Percentiles rank a stretch among this genome's conserved stretches.
These are phyloP conservation scores for Penicillium glabrum DNA, from an alignment of 2,329 filamentous ascomycete genomes.

Conservation along the genomic window DNA sequence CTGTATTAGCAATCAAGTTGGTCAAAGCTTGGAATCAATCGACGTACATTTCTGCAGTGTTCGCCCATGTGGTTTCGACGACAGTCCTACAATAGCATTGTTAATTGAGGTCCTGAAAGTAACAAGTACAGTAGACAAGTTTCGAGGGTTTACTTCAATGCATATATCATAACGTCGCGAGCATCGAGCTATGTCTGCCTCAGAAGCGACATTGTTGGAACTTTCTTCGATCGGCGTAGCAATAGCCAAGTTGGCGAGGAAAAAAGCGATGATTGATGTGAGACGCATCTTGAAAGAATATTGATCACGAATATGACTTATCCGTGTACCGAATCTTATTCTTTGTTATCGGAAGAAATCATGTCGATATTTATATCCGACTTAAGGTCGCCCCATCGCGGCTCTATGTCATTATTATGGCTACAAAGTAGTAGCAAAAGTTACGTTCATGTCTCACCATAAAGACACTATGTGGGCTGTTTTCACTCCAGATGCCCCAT, in stretches of 20 bases:
- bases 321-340: background rate
- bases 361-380: background rate
- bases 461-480: background rate
- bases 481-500: background rate
- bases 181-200: background rate
- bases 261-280: background rate
- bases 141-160: background rate
- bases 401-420: background rate
- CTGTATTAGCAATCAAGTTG: background rate
- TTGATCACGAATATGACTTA: background rate
- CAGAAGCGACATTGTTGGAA: background rate
- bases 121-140: background rate
- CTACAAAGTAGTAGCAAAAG: background rate
- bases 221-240: conserved; percentile 3
- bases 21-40: background rate
- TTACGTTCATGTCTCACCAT: background rate
- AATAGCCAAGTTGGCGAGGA: conserved; percentile 8
- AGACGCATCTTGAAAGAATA: conserved; percentile 5
- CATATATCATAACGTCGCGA: conserved; percentile 4
- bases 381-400: background rate
- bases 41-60: background rate
- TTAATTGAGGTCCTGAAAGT: background rate
- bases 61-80: background rate
- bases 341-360: background rate
- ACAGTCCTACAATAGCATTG: background rate